phyloP scores from a whole-genome alignment of 2,329 filamentous ascomycete species.

The Xylaria sp. region DNA sequence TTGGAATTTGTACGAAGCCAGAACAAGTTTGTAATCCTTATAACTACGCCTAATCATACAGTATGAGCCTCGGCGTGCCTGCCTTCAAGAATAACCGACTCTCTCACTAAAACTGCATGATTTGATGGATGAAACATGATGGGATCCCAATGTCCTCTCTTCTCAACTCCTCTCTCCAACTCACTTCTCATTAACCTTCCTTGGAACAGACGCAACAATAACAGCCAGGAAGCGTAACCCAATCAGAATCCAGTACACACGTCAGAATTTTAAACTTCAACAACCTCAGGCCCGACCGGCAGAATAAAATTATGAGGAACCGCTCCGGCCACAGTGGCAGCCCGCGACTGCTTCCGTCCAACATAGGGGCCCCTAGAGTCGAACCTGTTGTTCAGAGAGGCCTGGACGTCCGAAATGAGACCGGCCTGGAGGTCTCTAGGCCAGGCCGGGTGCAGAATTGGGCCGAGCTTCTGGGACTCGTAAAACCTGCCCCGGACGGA shows the following conservation, averaged over 20 bases:
- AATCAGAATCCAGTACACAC: no score
- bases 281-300: constrained; percentile 8
- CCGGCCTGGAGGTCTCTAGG: constrained; percentile 43
- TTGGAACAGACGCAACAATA: no score
- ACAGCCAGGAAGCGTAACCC: neutral
- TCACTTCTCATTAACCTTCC: no score
- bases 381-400: constrained; percentile 57
- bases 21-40: no score
- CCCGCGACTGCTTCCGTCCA: constrained; percentile 27
- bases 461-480: constrained; percentile 55
- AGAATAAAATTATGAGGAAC: constrained; percentile 14
- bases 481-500: constrained; percentile 61
- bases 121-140: no score
- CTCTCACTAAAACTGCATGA: no score
- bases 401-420: constrained; percentile 47
- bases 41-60: no score
- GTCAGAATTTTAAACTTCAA: constrained; percentile 1
- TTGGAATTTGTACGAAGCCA: no score
- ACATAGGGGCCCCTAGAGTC: constrained; percentile 50
- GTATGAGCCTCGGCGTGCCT: no score
- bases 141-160: no score
- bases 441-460: constrained; percentile 47
- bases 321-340: constrained; percentile 20
- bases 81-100: no score
- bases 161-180: no score